These are phyloP conservation scores for Sorghum bicolor DNA, from an alignment of 176 grass and related monocot genomes.

Conservation along the genomic window Sorghum_bicolor_NCBIv3 NC_012877.2:53246501-53247000, in stretches of 20 bases:
- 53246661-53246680: conserved; percentile 23
- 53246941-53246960: conserved; percentile 30
- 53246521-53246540: conserved; percentile 44
- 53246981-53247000: not conserved
- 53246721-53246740: conserved; percentile 29
- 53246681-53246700: conserved; percentile 52
- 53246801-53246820: conserved; percentile 41
- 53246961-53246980: not conserved
- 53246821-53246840: not conserved
- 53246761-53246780: conserved; percentile 26
- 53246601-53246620: conserved; percentile 49
- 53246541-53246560: conserved; percentile 24
- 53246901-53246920: not conserved
- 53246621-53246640: conserved; percentile 49
- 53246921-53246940: not conserved
- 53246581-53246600: conserved; percentile 30
- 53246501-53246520: conserved; percentile 24
- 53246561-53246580: conserved; percentile 49
- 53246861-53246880: conserved; percentile 57
- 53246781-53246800: conserved; percentile 37
- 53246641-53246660: conserved; percentile 25
- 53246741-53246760: conserved; percentile 26
- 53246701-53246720: conserved; percentile 20
- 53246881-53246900: conserved; percentile 23
- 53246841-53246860: not conserved